These are phyloP conservation scores for Stropharia rugosoannulata DNA, from an alignment of 768 basidiomycete genomes.

Conservation along the genomic window DNA sequence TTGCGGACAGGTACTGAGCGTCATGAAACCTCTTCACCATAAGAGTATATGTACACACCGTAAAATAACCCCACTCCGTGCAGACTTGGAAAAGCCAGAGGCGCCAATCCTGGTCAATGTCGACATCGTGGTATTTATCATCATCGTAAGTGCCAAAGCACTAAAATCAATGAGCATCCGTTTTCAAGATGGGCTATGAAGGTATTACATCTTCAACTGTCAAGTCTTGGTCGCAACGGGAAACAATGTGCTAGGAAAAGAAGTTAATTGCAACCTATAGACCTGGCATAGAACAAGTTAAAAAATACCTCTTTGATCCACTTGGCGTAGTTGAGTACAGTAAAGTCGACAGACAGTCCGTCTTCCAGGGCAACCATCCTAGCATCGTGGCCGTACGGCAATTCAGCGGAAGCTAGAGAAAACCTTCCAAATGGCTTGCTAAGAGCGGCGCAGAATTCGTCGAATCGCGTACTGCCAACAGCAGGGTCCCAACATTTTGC, in stretches of 20 bases:
- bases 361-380: constrained; percentile 47
- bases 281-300: background rate
- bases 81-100: constrained; percentile 91
- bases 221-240: constrained; percentile 50
- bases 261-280: background rate
- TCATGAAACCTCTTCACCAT: background rate
- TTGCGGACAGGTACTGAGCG: background rate
- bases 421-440: constrained; percentile 39
- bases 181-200: background rate
- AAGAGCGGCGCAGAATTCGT: constrained; percentile 65
- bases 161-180: constrained; percentile 29
- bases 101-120: constrained; percentile 76
- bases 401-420: constrained; percentile 24
- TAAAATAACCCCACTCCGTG: constrained; percentile 96
- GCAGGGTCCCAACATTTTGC: constrained; percentile 83
- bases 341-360: constrained; percentile 51
- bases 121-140: constrained; percentile 56
- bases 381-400: constrained; percentile 48
- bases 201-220: constrained; percentile 34
- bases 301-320: constrained; percentile 68
- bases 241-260: constrained; percentile 46
- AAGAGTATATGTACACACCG: constrained; percentile 38
- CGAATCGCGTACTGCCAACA: constrained; percentile 60
- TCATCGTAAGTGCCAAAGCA: constrained; percentile 89
- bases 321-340: constrained; percentile 69